phyloP scores from a whole-genome alignment of 805 yeast genomes.

The Ogataea paraovalis region DNA sequence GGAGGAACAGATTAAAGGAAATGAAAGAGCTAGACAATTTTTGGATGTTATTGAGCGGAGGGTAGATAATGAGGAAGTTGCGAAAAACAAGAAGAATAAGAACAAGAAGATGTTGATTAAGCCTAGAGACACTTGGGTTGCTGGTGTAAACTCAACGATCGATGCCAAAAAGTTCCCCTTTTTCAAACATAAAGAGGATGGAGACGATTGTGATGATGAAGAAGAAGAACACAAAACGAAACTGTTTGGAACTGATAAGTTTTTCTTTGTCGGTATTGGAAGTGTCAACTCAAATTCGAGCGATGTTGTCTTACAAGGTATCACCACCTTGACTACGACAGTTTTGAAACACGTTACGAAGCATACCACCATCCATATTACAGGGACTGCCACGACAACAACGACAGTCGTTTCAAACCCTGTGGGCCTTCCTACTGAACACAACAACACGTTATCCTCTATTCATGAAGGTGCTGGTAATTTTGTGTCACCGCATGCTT shows the following conservation, averaged over 20 bases:
- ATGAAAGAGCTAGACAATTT: background rate
- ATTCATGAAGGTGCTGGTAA: too few species aligned
- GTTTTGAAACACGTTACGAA: background rate
- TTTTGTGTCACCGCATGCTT: too few species aligned
- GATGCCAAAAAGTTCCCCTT: slow-evolving; percentile 9
- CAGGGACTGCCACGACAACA: slow-evolving; percentile 1
- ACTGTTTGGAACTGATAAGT: slow-evolving; percentile 23
- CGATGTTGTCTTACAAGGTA: background rate
- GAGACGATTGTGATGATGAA: slow-evolving; percentile 17
- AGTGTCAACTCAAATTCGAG: slow-evolving; percentile 9
- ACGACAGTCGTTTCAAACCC: background rate
- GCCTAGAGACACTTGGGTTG: too few species aligned
- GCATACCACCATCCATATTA: slow-evolving; percentile 1
- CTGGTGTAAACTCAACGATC: background rate
- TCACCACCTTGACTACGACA: slow-evolving; percentile 1
- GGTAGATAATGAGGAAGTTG: background rate
- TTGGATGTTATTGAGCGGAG: background rate
- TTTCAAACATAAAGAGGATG: slow-evolving; percentile 7
- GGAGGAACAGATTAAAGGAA: background rate
- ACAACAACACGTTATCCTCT: too few species aligned
- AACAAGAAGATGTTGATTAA: too few species aligned
- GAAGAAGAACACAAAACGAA: slow-evolving; percentile 9
- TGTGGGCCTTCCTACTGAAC: background rate
- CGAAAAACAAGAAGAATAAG: too few species aligned
- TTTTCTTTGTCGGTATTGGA: slow-evolving; percentile 28